Percentiles rank a stretch among this genome's conserved stretches.
These are phyloP conservation scores for Elaeis guineensis DNA, from an alignment of 176 grass and related monocot species.

Conservation along the genomic window DNA sequence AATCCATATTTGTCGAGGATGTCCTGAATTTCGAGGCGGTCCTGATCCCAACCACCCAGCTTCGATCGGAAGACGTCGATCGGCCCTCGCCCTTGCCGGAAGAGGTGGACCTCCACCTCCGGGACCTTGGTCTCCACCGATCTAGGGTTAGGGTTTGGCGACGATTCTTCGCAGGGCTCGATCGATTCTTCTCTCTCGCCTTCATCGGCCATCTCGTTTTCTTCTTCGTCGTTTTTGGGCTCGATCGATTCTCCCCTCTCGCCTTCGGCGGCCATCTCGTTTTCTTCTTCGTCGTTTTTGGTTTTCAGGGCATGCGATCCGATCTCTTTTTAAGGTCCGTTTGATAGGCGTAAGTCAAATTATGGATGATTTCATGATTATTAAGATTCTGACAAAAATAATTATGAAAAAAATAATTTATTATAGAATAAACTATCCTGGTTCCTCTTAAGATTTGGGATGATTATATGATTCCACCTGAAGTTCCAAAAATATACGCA, in stretches of 20 bases:
- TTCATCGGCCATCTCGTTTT: conserved; percentile 3
- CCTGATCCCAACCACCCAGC: conserved; percentile 68
- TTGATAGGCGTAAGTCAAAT: too few species aligned
- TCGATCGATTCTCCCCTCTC: neutral
- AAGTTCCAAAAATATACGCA: too few species aligned
- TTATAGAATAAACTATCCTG: too few species aligned
- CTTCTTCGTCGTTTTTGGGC: neutral
- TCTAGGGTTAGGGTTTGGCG: conserved; percentile 30
- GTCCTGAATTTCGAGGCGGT: conserved; percentile 87
- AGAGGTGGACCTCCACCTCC: conserved; percentile 78
- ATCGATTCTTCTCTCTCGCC: neutral
- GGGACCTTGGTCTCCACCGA: conserved; percentile 35
- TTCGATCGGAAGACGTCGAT: conserved; percentile 53
- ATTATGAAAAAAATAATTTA: too few species aligned
- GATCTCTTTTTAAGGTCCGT: too few species aligned
- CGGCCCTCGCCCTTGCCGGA: conserved; percentile 53
- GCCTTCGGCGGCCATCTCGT: conserved; percentile 4
- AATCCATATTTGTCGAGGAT: conserved; percentile 77
- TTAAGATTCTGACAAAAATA: too few species aligned
- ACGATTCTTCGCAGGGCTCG: too few species aligned
- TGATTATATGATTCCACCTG: too few species aligned
- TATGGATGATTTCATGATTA: too few species aligned
- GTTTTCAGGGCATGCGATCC: too few species aligned
- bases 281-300: neutral
- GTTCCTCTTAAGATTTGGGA: too few species aligned